A percentile compares a stretch with the other conserved stretches of the same genome.
phyloP scores from a whole-genome alignment of 2,329 filamentous ascomycete genomes.

The Cladosporium sp. region DNA sequence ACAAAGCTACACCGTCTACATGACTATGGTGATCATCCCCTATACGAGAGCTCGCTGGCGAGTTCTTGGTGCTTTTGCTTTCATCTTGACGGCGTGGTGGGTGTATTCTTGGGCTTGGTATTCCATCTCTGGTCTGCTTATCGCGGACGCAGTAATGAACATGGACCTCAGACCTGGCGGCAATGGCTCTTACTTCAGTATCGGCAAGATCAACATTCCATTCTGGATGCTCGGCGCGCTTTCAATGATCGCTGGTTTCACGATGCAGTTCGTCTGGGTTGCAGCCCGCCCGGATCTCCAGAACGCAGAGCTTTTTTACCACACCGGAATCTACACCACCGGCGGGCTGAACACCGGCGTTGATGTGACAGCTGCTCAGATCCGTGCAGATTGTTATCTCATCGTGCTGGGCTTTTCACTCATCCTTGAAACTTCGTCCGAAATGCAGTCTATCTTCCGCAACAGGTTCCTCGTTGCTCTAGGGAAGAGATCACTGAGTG shows the following conservation, averaged over 20 bases:
- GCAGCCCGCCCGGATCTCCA: constrained; percentile 35
- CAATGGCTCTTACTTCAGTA: constrained; percentile 8
- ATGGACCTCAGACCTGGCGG: constrained; percentile 33
- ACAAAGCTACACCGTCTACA: constrained; percentile 46
- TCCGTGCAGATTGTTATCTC: constrained; percentile 42
- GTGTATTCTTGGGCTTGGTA: constrained; percentile 47
- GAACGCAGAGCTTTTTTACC: constrained; percentile 36
- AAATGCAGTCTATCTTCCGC: constrained; percentile 34
- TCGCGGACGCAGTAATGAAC: constrained; percentile 40
- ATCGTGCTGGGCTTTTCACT: constrained; percentile 40
- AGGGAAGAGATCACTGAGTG: constrained; percentile 43
- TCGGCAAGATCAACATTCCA: constrained; percentile 22
- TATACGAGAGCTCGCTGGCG: constrained; percentile 39
- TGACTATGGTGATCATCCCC: constrained; percentile 44
- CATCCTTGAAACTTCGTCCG: constrained; percentile 37
- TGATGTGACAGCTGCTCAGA: constrained; percentile 32
- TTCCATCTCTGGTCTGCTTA: constrained; percentile 37
- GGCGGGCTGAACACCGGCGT: constrained; percentile 35
- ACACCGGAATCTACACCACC: constrained; percentile 39
- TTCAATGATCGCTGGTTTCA: constrained; percentile 32
- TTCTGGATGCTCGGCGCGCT: constrained; percentile 33
- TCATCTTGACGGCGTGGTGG: constrained; percentile 45
- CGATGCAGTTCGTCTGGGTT: constrained; percentile 43
- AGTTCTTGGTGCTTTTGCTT: constrained; percentile 35
- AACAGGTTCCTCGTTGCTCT: constrained; percentile 35